phyloP scores from a whole-genome alignment of 1,284 basidiomycete genomes.

The Moesziomyces antarcticus region DNA sequence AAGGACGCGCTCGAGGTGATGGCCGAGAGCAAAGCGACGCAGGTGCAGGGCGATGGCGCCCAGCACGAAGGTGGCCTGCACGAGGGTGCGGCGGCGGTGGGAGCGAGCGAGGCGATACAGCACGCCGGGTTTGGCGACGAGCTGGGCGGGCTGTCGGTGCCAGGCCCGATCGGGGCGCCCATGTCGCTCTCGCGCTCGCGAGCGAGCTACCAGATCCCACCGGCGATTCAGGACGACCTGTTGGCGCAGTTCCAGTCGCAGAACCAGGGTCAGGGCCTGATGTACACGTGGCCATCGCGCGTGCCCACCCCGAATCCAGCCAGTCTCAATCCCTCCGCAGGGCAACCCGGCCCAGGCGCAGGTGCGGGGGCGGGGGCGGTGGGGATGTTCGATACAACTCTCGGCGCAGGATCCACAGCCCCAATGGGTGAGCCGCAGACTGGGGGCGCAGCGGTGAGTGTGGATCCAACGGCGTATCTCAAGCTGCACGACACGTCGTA shows the following conservation, averaged over 20 bases:
- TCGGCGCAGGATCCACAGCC: background rate
- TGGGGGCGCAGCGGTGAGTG: background rate
- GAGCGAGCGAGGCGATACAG: slow-evolving; percentile 4
- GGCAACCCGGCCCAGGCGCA: too few species aligned
- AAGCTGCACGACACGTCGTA: slow-evolving; percentile 50
- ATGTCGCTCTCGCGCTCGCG: slow-evolving; percentile 32
- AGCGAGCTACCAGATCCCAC: slow-evolving; percentile 13
- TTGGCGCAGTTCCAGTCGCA: slow-evolving; percentile 34
- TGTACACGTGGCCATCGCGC: slow-evolving; percentile 26
- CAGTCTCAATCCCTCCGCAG: background rate
- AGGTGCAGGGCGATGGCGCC: background rate
- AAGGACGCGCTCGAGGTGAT: slow-evolving; percentile 6
- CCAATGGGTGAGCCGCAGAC: background rate
- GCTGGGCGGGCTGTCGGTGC: slow-evolving; percentile 11
- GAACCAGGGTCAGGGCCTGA: slow-evolving; percentile 24
- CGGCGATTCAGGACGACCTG: slow-evolving; percentile 27
- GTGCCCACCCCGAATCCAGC: background rate
- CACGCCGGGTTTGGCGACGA: slow-evolving; percentile 8
- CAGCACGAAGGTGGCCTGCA: slow-evolving; percentile 1
- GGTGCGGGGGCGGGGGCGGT: background rate
- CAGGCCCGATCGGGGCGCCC: slow-evolving; percentile 42
- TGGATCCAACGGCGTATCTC: slow-evolving; percentile 40
- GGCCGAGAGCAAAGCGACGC: background rate
- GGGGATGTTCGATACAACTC: background rate
- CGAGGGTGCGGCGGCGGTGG: background rate